Evolutionary conservation across 495 filamentous ascomycete species (phyloP).

Genomic region (Sabuloglossum arenarium): DNA sequence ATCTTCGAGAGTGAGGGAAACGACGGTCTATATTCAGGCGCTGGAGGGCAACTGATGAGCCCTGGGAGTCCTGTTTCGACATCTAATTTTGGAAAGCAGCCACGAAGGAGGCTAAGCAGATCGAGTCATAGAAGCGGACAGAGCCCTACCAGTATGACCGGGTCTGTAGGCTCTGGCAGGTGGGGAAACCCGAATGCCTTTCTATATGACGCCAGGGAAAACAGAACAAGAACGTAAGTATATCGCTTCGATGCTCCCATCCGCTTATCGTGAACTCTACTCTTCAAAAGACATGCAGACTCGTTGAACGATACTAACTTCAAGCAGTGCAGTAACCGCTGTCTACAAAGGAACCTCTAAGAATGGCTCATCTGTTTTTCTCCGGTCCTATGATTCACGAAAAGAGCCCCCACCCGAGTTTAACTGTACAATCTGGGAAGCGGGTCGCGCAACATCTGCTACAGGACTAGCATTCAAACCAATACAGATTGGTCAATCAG

Average conservation of each 20-base stretch:
- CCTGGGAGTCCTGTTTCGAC: not conserved
- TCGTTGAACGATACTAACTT: slow-evolving; percentile 5
- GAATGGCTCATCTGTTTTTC: slow-evolving; percentile 41
- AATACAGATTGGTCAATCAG: slow-evolving; percentile 77
- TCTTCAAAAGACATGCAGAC: not conserved
- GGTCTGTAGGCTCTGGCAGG: not conserved
- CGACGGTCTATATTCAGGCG: slow-evolving; percentile 21
- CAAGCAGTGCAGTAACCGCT: slow-evolving; percentile 60
- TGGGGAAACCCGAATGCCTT: slow-evolving; percentile 37
- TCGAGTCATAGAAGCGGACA: slow-evolving; percentile 20
- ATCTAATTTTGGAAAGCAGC: slow-evolving; percentile 3
- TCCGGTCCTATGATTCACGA: slow-evolving; percentile 87
- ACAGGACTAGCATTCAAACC: slow-evolving; percentile 90
- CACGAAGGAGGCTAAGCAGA: slow-evolving; percentile 25
- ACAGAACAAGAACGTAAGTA: slow-evolving; percentile 81
- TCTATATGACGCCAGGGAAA: slow-evolving; percentile 64
- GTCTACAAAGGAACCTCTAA: slow-evolving; percentile 63
- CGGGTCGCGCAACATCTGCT: slow-evolving; percentile 82
- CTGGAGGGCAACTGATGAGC: slow-evolving; percentile 3
- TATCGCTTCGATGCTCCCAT: not conserved
- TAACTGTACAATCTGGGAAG: slow-evolving; percentile 88
- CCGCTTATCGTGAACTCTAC: too few species aligned
- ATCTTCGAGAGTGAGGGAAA: slow-evolving; percentile 67
- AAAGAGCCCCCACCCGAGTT: slow-evolving; percentile 77
- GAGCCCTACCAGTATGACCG: not conserved